These are phyloP conservation scores for Penicillium sp. DNA, from an alignment of 2,329 filamentous ascomycete genomes.

Conservation along the genomic window DNA sequence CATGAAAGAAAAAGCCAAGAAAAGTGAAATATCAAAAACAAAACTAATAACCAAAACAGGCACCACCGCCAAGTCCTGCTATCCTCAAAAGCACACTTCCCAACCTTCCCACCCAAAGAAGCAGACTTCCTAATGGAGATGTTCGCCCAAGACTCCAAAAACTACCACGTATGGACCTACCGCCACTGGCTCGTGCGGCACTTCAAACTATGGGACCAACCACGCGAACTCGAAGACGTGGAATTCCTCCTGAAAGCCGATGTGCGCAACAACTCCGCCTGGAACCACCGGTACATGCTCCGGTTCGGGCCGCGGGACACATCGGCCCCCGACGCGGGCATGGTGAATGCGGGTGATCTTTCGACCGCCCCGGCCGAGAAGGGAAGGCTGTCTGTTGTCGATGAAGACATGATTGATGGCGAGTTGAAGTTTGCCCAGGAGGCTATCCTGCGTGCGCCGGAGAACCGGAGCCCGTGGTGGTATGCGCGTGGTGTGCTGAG, in stretches of 20 bases:
- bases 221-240: slow-evolving; percentile 65
- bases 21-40: not conserved
- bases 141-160: slow-evolving; percentile 85
- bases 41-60: slow-evolving; percentile 35
- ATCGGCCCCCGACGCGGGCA: slow-evolving; percentile 41
- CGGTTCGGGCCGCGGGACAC: slow-evolving; percentile 65
- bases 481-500: slow-evolving; percentile 76
- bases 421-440: slow-evolving; percentile 74
- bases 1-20: not conserved
- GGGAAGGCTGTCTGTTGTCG: slow-evolving; percentile 49
- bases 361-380: slow-evolving; percentile 24
- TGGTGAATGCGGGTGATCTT: slow-evolving; percentile 30
- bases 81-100: slow-evolving; percentile 49
- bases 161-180: slow-evolving; percentile 99
- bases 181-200: slow-evolving; percentile 73
- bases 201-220: slow-evolving; percentile 59
- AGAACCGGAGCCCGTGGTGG: slow-evolving; percentile 94
- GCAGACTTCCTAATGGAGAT: slow-evolving; percentile 74
- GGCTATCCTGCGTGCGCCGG: slow-evolving; percentile 75
- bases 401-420: slow-evolving; percentile 64
- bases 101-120: slow-evolving; percentile 65
- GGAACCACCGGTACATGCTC: slow-evolving; percentile 96
- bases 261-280: slow-evolving; percentile 93
- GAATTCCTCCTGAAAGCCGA: slow-evolving; percentile 74
- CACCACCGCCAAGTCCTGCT: slow-evolving; percentile 60